Percentiles rank a stretch among this genome's conserved stretches.
phyloP scores from a whole-genome alignment of 148 eudicot species.

The Polygonum maritimum region DNA sequence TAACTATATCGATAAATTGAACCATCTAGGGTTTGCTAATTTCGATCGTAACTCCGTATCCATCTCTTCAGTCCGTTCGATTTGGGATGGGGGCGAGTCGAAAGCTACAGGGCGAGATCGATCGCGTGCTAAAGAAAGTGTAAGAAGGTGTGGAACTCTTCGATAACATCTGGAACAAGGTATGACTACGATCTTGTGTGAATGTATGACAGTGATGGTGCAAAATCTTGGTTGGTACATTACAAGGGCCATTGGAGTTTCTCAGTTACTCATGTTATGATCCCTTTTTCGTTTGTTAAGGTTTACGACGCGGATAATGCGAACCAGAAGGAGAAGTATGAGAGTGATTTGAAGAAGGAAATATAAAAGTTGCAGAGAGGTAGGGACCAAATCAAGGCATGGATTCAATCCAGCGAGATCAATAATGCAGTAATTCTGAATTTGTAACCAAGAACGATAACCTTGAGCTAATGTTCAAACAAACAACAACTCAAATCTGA shows the following conservation, averaged over 20 bases:
- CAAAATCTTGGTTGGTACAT: not conserved
- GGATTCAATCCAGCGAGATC: constrained; percentile 98
- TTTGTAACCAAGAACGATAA: no score
- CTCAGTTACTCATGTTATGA: not conserved
- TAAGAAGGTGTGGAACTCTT: constrained; percentile 97
- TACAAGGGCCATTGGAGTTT: not conserved
- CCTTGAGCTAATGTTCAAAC: not conserved
- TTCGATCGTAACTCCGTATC: not conserved
- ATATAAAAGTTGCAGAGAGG: constrained; percentile 94
- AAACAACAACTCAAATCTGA: constrained; percentile 22
- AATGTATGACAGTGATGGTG: not conserved
- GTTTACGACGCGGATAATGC: constrained; percentile 96
- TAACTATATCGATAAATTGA: not conserved
- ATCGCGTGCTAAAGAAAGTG: constrained; percentile 90
- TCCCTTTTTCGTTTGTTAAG: constrained; percentile 27
- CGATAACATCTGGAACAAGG: constrained; percentile 99
- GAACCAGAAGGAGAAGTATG: constrained; percentile 97
- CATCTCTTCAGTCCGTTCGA: not conserved
- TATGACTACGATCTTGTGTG: not conserved
- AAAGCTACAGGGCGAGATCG: constrained; percentile 94
- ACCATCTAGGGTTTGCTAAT: not conserved
- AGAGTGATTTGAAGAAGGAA: constrained; percentile 98
- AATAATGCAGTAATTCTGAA: constrained; percentile 13
- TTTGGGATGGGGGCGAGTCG: constrained; percentile 83
- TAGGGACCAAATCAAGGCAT: constrained; percentile 94